Base-by-base conservation (phyloP, 768 basidiomycete species). In the Tylopilus balloui region DNA sequence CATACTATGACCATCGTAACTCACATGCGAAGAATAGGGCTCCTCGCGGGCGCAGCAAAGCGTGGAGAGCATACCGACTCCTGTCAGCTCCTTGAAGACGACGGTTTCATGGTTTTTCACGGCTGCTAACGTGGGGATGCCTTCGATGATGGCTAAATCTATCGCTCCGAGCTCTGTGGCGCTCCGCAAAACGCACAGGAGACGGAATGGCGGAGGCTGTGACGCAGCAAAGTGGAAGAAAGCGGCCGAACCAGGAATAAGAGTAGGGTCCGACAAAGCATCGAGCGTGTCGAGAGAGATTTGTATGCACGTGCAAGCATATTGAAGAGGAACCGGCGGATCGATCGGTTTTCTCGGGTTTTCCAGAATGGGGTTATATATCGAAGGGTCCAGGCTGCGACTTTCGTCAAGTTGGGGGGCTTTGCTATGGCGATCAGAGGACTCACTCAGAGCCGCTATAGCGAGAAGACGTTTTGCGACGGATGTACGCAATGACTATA, bases 401-500 rank as follows among this genome's bases (percentile, higher is more conserved):
- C n/a, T n/a, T 28, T 14, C n/a, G 47, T 62, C 32, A 61, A 35
- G 14, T 17, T 15, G 17, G 35, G 20, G n/a, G 17, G 9, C 25
- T 1, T 10, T n/a, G 14, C 27, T 8, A 3, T n/a, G 9, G 35
- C 19, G 21, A 29, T 19, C 4, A 7, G 23, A 51, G 1, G 25
- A 43, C 62, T 19, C 37, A 62, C 65, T 58, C 42, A 31, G 60
- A 51, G 38, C 39, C 38, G 15, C 12, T 53, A 38, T 50, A 45
- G 3, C 60, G 56, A 7, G 58, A 49, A 25, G 48, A 46, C 14
- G 56, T 58, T 41, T 71, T 69, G 39, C 78, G 66, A 10, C 74
- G 69, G 3, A 74, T 61, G 58, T 75, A 84, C 0, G 78, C 75
- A 20, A 86, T 76, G 64, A 79, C 73, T 34, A 87, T 78, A 7